Conservation (phyloP, 441 rosid genomes). For the Aquilaria agallochum region DNA sequence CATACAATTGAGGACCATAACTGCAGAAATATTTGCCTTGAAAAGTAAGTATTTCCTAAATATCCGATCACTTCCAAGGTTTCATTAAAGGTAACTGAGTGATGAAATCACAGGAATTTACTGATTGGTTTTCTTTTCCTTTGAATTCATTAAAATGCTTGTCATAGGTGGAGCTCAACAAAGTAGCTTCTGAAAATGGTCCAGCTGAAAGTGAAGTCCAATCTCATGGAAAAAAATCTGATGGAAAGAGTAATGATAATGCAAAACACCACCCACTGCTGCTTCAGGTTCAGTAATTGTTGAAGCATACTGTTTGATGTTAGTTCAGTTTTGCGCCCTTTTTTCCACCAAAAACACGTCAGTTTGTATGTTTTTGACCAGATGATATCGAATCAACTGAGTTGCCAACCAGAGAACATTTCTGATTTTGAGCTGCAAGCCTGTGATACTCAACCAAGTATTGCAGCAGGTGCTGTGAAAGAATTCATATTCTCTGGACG, state of each 20-base stretch:
- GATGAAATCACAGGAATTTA: background rate
- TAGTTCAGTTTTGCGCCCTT: conserved; percentile 6
- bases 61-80: too few species aligned
- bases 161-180: conserved; percentile 74
- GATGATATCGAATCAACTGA: conserved; percentile 64
- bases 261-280: conserved; percentile 74
- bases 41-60: too few species aligned
- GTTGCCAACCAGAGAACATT: conserved; percentile 71
- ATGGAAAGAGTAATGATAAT: conserved; percentile 14
- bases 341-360: conserved; percentile 2
- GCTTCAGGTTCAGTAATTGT: conserved; percentile 50
- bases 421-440: conserved; percentile 98
- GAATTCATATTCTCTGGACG: conserved; percentile 95
- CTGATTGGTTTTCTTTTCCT: conserved; percentile 10
- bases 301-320: background rate
- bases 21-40: too few species aligned
- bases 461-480: conserved; percentile 78
- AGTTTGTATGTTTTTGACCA: conserved; percentile 25
- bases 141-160: conserved; percentile 9
- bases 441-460: conserved; percentile 94
- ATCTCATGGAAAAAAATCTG: conserved; percentile 31
- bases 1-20: too few species aligned
- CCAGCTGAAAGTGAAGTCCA: conserved; percentile 29
- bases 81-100: too few species aligned
- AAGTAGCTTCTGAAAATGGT: conserved; percentile 40